Evolutionary conservation across 1,139 yeast species (phyloP).

Genomic region (Saccharomyces uvarum): DNA sequence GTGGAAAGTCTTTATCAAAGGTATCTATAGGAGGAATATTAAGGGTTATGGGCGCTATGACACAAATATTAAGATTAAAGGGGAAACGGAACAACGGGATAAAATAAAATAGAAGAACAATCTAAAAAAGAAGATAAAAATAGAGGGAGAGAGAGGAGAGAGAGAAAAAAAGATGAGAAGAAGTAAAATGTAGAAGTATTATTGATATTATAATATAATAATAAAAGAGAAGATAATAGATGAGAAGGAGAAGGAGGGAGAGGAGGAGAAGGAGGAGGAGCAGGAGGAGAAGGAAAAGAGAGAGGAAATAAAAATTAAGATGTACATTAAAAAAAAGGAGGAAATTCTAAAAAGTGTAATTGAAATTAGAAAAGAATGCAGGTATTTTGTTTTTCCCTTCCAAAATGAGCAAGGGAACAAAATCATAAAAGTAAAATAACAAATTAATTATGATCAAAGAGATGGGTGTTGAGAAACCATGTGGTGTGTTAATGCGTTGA

Average conservation of each 20-base stretch:
- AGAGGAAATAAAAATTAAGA: slow-evolving; percentile 13
- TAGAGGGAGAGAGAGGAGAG: slow-evolving; percentile 10
- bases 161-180: slow-evolving; percentile 11
- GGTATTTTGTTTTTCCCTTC: not conserved
- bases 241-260: slow-evolving; percentile 10
- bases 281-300: slow-evolving; percentile 10
- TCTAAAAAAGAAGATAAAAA: slow-evolving; percentile 5
- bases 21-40: not conserved
- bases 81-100: not conserved
- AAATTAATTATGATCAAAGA: slow-evolving; percentile 1
- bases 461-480: not conserved
- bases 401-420: not conserved
- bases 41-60: not conserved
- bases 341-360: slow-evolving; percentile 3
- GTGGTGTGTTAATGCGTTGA: not conserved
- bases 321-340: slow-evolving; percentile 5
- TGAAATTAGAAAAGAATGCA: slow-evolving; percentile 2
- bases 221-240: slow-evolving; percentile 12
- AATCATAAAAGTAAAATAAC: not conserved
- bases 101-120: slow-evolving; percentile 3
- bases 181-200: slow-evolving; percentile 7
- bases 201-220: slow-evolving; percentile 11
- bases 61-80: not conserved
- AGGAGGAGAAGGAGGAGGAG: slow-evolving; percentile 11
- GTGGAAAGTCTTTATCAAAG: not conserved